These are phyloP conservation scores for Pseudomassariella vexata DNA, from an alignment of 2,329 filamentous ascomycete species.

Conservation along the genomic window DNA sequence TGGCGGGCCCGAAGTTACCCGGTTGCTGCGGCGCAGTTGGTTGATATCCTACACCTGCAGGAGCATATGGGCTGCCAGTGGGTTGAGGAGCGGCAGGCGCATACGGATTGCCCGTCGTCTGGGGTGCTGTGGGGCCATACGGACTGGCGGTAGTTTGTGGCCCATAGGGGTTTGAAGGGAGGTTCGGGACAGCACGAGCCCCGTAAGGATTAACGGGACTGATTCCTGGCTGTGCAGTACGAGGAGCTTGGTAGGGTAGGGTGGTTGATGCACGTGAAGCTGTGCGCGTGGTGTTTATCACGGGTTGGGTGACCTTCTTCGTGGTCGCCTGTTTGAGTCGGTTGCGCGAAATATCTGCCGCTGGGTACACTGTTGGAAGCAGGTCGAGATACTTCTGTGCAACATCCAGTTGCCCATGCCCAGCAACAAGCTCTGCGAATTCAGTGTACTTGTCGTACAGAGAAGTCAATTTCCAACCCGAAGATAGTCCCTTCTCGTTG, in stretches of 20 bases:
- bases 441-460: slow-evolving; percentile 95
- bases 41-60: slow-evolving; percentile 48
- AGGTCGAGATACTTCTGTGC: slow-evolving; percentile 91
- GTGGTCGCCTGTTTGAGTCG: slow-evolving; percentile 80
- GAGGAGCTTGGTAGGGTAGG: slow-evolving; percentile 43
- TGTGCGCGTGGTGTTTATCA: slow-evolving; percentile 26
- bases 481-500: slow-evolving; percentile 60
- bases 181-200: slow-evolving; percentile 13
- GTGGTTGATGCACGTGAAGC: slow-evolving; percentile 34
- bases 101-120: slow-evolving; percentile 25
- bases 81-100: slow-evolving; percentile 27
- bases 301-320: slow-evolving; percentile 34
- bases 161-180: slow-evolving; percentile 25
- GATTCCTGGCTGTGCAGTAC: slow-evolving; percentile 20
- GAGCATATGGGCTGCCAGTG: slow-evolving; percentile 43
- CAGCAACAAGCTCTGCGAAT: slow-evolving; percentile 90
- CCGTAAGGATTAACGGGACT: slow-evolving; percentile 28
- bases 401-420: slow-evolving; percentile 78
- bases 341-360: slow-evolving; percentile 79
- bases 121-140: slow-evolving; percentile 16
- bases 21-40: slow-evolving; percentile 34
- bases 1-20: slow-evolving; percentile 15
- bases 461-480: slow-evolving; percentile 81
- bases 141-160: slow-evolving; percentile 12
- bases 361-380: slow-evolving; percentile 75